These are phyloP conservation scores for Clavulina sp. DNA, from an alignment of 768 basidiomycete genomes.

Conservation along the genomic window DNA sequence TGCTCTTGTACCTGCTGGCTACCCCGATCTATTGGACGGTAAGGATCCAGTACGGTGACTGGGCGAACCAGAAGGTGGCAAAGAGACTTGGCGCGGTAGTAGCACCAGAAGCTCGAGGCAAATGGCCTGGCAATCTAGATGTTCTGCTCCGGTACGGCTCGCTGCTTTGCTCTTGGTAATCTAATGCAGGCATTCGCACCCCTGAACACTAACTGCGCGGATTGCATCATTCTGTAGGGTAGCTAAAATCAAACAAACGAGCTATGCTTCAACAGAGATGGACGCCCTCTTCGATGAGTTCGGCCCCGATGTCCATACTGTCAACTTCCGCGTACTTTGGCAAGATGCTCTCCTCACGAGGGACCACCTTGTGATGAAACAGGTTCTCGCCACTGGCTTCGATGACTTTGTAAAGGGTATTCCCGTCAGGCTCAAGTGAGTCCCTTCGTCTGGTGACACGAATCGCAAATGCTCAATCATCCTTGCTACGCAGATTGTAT, in stretches of 20 bases:
- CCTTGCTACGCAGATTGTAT: background rate
- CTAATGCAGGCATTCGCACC: background rate
- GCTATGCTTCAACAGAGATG: background rate
- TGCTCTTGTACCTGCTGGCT: background rate
- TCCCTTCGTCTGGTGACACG: no score
- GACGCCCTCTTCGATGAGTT: background rate
- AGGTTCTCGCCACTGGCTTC: background rate
- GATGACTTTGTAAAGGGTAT: background rate
- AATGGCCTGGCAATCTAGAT: constrained; percentile 68
- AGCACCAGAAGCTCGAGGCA: constrained; percentile 43
- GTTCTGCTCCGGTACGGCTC: constrained; percentile 36
- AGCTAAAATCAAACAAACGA: background rate
- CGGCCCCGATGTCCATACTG: background rate
- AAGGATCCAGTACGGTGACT: background rate
- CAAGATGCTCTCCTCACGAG: background rate
- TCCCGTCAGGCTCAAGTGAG: no score
- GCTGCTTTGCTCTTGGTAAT: background rate
- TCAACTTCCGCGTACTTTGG: constrained; percentile 1
- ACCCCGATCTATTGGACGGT: background rate
- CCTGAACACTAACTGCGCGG: no score
- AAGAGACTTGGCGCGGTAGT: constrained; percentile 18
- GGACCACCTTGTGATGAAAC: background rate
- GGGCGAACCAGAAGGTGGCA: background rate
- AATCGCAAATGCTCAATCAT: no score
- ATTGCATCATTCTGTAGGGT: background rate